Evolutionary conservation across 2,329 filamentous ascomycete species (phyloP).

Genomic region (Coniochaeta sp.): DNA sequence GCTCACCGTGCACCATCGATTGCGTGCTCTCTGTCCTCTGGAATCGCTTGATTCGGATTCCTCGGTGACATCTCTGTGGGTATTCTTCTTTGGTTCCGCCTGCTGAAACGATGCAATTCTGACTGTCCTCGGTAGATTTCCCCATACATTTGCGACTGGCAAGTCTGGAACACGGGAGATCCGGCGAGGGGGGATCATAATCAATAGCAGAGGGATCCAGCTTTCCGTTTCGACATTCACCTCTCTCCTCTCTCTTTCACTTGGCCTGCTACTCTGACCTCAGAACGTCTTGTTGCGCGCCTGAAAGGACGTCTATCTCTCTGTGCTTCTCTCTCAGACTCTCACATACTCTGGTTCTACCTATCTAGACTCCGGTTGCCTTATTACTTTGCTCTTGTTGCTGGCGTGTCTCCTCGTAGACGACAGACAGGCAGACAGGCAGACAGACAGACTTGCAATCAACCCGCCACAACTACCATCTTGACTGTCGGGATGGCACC

Average conservation of each 20-base stretch:
- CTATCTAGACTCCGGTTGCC: conserved; percentile 1
- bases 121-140: neutral
- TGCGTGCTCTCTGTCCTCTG: neutral
- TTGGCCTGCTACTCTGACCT: neutral
- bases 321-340: neutral
- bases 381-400: neutral
- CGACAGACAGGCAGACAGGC: neutral
- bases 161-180: neutral
- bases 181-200: neutral
- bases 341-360: neutral
- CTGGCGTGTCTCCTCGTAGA: neutral
- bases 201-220: neutral
- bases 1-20: too few species aligned
- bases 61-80: neutral
- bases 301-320: neutral
- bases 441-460: neutral
- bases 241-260: neutral
- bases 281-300: neutral
- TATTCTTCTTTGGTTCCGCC: neutral
- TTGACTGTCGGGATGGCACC: conserved; percentile 51
- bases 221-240: neutral
- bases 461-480: neutral
- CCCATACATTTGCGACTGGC: neutral
- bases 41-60: neutral
- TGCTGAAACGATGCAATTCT: neutral